These are phyloP conservation scores for Talaromyces trachyspermus DNA, from an alignment of 495 filamentous ascomycete genomes.

Conservation along the genomic window DNA sequence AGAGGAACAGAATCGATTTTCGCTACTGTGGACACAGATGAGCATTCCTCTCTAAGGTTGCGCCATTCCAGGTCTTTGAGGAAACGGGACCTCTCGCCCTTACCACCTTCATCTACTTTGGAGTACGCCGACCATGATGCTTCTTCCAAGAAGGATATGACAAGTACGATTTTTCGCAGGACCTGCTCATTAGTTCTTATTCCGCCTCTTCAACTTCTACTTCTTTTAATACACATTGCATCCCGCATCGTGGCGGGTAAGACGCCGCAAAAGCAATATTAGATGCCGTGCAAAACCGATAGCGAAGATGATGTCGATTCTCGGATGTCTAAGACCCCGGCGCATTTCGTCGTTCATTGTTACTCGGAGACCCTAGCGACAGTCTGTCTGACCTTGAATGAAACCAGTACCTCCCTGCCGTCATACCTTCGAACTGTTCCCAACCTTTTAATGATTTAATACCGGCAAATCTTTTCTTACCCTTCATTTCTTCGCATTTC, in stretches of 20 bases:
- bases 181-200: constrained; percentile 67
- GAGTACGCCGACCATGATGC: constrained; percentile 30
- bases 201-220: constrained; percentile 66
- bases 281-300: no score
- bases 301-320: constrained; percentile 33
- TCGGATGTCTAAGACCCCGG: constrained; percentile 31
- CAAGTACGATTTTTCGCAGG: constrained; percentile 62
- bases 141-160: constrained; percentile 26
- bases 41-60: neutral
- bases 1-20: neutral
- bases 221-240: constrained; percentile 72
- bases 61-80: constrained; percentile 30
- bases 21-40: neutral
- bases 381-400: neutral
- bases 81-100: constrained; percentile 58
- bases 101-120: constrained; percentile 59
- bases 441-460: neutral
- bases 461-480: neutral
- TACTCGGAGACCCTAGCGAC: neutral
- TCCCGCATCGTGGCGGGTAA: constrained; percentile 60
- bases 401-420: neutral
- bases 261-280: constrained; percentile 13
- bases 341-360: neutral
- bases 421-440: neutral
- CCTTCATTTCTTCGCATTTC: no score